Evolutionary conservation across 2,329 filamentous ascomycete genomes (phyloP).

Genomic region (Diplodia corticola): DNA sequence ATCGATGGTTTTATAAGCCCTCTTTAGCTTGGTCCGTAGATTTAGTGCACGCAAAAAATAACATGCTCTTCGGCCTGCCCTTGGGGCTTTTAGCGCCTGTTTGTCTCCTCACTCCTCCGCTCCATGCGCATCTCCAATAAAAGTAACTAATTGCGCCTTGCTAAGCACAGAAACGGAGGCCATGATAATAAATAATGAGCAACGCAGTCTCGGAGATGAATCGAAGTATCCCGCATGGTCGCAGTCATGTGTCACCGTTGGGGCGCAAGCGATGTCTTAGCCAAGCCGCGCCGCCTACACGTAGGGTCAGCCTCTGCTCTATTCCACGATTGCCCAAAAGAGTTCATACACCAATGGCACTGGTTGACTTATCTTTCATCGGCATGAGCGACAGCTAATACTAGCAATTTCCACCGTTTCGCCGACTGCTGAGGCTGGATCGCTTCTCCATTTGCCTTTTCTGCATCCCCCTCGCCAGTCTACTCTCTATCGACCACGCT

Average conservation of each 20-base stretch:
- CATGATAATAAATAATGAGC: not conserved
- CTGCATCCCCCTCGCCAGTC: slow-evolving; percentile 27
- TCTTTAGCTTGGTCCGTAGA: not conserved
- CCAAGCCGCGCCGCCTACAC: not conserved
- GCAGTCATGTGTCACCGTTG: not conserved
- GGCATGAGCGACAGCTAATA: not conserved
- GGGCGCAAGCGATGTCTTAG: not conserved
- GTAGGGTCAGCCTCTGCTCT: not conserved
- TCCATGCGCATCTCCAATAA: not conserved
- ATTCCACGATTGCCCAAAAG: not conserved
- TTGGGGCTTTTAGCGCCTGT: too few species aligned
- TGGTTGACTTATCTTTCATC: not conserved
- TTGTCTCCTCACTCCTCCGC: not conserved
- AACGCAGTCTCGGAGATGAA: not conserved
- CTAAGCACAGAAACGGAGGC: not conserved
- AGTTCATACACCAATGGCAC: not conserved
- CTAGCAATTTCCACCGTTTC: not conserved
- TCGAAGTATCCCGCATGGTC: not conserved
- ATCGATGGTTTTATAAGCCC: not conserved
- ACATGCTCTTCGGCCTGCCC: not conserved
- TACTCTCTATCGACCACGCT: slow-evolving; percentile 53
- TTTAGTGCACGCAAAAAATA: not conserved
- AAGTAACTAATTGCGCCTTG: not conserved
- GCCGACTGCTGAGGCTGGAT: not conserved
- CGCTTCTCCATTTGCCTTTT: slow-evolving; percentile 55